Evolutionary conservation across 106 monocot species (phyloP), one percentile per base, ranked within the genome.

Genomic region (Posidonia australis): DNA sequence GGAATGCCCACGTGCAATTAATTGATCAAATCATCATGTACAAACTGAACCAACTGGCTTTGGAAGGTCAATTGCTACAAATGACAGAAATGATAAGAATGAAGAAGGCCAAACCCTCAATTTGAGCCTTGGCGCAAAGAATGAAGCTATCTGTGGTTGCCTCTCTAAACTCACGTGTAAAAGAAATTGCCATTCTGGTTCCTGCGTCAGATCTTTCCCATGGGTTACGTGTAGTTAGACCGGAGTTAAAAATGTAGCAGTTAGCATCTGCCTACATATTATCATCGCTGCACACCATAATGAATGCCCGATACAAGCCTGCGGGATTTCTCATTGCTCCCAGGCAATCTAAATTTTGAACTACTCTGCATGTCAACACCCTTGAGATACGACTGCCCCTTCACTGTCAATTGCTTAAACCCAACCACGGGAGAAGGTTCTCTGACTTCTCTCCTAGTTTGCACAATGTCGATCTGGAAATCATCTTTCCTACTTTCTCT

Each of bases 1-100:
- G 63, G 47, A 47, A 64, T 64, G 46, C 23, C 63, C 46, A 47
- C 63, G 6, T 64, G 42, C 44, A 26, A 46, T n/a, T n/a, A 64
- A 64, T 46, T 18, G 24, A 64, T 46, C 11, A 60, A 64, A 22
- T 64, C 47, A 46, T n/a, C 18, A 47, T 47, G 44, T 47, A 47
- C 46, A 9, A 63, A 63, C 42, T 28, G 26, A 45, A 46, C 13
- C 25, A 45, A 19, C 11, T 24, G 54, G 14, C 18, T 17, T 17
- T 10, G 24, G 5, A 13, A 55, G 46, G 12, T 46, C 24, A 47
- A 2, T 13, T 14, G 64, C 45, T 27, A 12, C 16, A 64, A 47
- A 27, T 45, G 47, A 24, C n/a, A n/a, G n/a, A 46, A 36, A 36
- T 13, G 16, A 47, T 22, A 64, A 64, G 13, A 46, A 64, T 27